Percentiles rank a stretch among this genome's conserved stretches.
phyloP scores from a whole-genome alignment of 139 green algal species.

The Astrephomene gubernaculifera region DNA sequence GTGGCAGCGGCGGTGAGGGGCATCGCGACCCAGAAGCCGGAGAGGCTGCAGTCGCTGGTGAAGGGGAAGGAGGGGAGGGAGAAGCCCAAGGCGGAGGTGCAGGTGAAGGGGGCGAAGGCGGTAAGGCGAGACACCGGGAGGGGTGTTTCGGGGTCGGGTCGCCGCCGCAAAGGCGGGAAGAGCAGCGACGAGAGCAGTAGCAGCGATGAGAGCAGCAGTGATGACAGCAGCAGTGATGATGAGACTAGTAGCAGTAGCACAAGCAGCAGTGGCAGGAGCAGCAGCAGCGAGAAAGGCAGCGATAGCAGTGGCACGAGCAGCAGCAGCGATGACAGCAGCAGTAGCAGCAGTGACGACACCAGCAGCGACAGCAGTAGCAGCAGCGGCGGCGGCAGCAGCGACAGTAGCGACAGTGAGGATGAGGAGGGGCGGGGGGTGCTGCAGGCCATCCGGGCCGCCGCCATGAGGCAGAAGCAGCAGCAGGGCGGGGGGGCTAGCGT shows the following conservation, averaged over 20 bases:
- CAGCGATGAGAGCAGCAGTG: background rate
- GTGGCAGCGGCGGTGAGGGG: no score
- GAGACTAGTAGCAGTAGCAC: background rate
- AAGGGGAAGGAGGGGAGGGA: no score
- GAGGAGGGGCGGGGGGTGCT: background rate
- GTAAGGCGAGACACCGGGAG: background rate
- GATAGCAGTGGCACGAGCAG: background rate
- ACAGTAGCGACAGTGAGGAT: background rate
- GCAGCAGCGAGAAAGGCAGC: background rate
- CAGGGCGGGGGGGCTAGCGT: no score
- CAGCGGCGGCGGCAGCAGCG: no score
- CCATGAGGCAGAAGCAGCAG: background rate
- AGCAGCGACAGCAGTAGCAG: background rate
- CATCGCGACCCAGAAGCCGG: no score
- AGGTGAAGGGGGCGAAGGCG: background rate
- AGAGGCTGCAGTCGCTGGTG: no score
- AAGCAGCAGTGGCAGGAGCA: background rate
- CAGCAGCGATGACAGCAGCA: background rate
- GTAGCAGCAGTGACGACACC: background rate
- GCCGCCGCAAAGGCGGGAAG: background rate
- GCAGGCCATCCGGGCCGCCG: background rate
- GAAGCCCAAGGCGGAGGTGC: background rate
- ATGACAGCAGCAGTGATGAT: background rate
- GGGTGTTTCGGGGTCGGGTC: background rate
- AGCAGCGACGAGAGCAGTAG: background rate